Evolutionary conservation across 2,329 filamentous ascomycete genomes (phyloP).

Genomic region (Aspergillus fructus): DNA sequence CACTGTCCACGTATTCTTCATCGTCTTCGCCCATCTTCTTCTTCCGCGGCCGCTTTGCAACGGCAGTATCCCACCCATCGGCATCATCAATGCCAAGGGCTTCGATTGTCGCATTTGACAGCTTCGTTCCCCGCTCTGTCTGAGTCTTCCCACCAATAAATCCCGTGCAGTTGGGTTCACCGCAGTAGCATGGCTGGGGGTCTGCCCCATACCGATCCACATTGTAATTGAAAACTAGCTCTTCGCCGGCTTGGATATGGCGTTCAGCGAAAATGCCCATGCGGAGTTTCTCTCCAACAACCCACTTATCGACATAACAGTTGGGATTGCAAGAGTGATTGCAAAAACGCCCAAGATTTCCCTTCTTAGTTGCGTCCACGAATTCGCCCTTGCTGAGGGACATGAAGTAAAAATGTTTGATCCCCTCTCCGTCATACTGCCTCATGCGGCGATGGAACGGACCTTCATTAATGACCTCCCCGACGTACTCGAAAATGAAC

Average conservation of each 20-base stretch:
- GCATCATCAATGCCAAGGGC: slow-evolving; percentile 92
- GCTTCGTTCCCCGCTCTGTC: slow-evolving; percentile 89
- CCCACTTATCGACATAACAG: slow-evolving; percentile 99
- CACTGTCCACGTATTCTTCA: slow-evolving; percentile 90
- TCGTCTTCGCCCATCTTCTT: slow-evolving; percentile 91
- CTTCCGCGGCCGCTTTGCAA: slow-evolving; percentile 86
- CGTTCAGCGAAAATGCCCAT: slow-evolving; percentile 98
- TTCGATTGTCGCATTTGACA: slow-evolving; percentile 86
- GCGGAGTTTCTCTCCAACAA: slow-evolving; percentile 91
- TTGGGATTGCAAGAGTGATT: slow-evolving; percentile 99
- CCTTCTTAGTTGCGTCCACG: slow-evolving; percentile 94
- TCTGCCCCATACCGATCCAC: slow-evolving; percentile 97
- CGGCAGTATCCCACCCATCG: slow-evolving; percentile 86
- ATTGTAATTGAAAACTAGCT: slow-evolving; percentile 99
- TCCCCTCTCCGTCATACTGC: slow-evolving; percentile 91
- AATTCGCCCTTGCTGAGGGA: slow-evolving; percentile 95
- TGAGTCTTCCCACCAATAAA: slow-evolving; percentile 98
- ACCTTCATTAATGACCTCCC: slow-evolving; percentile 93
- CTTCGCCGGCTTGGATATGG: slow-evolving; percentile 81
- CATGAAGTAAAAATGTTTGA: slow-evolving; percentile 99
- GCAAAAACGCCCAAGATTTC: slow-evolving; percentile 94
- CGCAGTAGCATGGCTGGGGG: slow-evolving; percentile 95
- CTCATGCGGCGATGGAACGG: slow-evolving; percentile 87
- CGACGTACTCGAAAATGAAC: slow-evolving; percentile 97
- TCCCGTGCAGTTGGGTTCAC: slow-evolving; percentile 88